Evolutionary conservation across 306 rosid genomes (phyloP).

Genomic region (Quercus dentata): DNA sequence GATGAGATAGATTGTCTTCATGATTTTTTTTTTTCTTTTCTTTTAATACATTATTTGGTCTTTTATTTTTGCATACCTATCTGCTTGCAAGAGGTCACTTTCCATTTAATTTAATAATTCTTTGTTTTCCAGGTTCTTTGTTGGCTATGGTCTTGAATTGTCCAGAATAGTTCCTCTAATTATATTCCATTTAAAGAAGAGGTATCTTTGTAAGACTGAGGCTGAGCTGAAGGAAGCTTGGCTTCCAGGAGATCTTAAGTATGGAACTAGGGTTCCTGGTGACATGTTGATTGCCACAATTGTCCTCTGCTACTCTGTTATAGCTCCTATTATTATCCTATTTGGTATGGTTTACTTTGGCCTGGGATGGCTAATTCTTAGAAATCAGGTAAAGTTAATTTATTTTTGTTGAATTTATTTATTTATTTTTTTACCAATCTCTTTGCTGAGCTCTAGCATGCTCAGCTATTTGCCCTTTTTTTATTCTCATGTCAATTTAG

Average conservation of each 20-base stretch:
- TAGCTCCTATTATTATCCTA: constrained; percentile 79
- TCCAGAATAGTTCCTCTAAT: constrained; percentile 85
- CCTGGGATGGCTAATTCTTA: constrained; percentile 88
- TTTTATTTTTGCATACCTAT: too few species aligned
- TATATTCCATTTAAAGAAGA: constrained; percentile 85
- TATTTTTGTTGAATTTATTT: neutral
- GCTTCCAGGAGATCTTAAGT: constrained; percentile 86
- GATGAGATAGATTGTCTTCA: too few species aligned
- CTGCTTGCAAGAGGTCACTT: neutral
- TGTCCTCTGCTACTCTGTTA: constrained; percentile 80
- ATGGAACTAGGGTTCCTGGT: constrained; percentile 76
- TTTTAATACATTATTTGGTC: too few species aligned
- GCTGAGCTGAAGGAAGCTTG: constrained; percentile 83
- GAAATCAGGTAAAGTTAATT: constrained; percentile 70
- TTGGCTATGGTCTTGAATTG: constrained; percentile 92
- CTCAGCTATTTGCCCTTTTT: neutral
- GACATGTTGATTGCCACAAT: constrained; percentile 79
- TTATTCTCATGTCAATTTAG: neutral
- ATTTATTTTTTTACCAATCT: neutral
- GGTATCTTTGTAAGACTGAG: constrained; percentile 79
- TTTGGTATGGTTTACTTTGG: constrained; percentile 82
- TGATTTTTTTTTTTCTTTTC: too few species aligned
- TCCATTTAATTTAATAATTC: constrained; percentile 11
- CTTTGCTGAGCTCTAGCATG: neutral
- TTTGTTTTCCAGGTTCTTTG: constrained; percentile 60